Evolutionary conservation across 495 filamentous ascomycete species (phyloP).

Genomic region (Massariosphaeria phaeospora): DNA sequence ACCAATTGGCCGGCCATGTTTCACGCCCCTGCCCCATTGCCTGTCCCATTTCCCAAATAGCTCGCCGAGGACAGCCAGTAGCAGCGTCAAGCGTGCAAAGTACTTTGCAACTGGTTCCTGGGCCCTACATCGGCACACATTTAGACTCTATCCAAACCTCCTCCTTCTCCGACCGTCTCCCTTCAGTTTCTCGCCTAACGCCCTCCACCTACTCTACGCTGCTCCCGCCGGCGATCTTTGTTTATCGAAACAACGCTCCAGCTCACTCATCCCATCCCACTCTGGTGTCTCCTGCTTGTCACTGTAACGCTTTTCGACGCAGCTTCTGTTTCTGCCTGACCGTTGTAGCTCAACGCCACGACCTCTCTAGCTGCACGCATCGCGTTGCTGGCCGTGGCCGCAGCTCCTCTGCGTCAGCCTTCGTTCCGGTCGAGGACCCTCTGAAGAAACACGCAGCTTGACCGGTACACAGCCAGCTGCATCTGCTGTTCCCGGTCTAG

Average conservation of each 20-base stretch:
- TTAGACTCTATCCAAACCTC: conserved; percentile 20
- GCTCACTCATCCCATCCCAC: conserved; percentile 18
- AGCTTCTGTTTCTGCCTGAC: conserved; percentile 27
- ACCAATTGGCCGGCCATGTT: conserved; percentile 30
- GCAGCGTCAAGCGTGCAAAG: conserved; percentile 12
- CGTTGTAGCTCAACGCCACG: conserved; percentile 26
- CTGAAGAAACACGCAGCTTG: conserved; percentile 15
- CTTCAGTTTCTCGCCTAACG: conserved; percentile 12
- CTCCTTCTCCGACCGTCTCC: conserved; percentile 13
- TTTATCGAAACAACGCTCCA: conserved; percentile 21
- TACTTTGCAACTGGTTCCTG: conserved; percentile 26
- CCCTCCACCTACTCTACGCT: conserved; percentile 16
- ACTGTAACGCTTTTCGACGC: conserved; percentile 15
- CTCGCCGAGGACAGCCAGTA: conserved; percentile 25
- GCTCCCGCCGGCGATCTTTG: conserved; percentile 19
- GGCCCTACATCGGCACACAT: conserved; percentile 26
- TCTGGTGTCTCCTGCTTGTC: conserved; percentile 10
- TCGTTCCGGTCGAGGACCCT: conserved; percentile 3
- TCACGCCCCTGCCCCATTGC: conserved; percentile 30
- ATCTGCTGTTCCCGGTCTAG: conserved; percentile 19
- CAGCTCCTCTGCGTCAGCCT: conserved; percentile 17
- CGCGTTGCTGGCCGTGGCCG: conserved; percentile 7
- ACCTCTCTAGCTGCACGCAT: conserved; percentile 13
- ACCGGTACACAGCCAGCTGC: conserved; percentile 16
- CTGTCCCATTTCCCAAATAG: conserved; percentile 32